Evolutionary conservation across 495 filamentous ascomycete genomes (phyloP).

Genomic region (Lophium mytilinum): DNA sequence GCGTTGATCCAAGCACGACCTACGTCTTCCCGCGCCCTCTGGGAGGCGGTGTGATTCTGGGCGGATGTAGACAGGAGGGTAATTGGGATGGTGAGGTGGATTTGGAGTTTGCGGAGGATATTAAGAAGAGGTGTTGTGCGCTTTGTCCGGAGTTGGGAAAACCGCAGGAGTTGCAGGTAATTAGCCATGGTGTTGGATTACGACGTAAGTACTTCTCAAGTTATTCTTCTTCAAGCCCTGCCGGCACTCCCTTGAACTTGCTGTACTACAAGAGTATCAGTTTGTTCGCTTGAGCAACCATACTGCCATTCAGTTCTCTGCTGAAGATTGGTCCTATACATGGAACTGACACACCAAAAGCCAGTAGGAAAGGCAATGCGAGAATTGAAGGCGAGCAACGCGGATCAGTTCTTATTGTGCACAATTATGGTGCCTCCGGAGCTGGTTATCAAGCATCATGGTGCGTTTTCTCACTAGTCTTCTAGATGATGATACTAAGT

Average conservation of each 20-base stretch:
- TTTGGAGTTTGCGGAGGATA: slow-evolving; percentile 20
- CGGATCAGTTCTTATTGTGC: slow-evolving; percentile 10
- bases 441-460: slow-evolving; percentile 22
- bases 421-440: slow-evolving; percentile 20
- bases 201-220: slow-evolving; percentile 10
- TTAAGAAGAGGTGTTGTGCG: slow-evolving; percentile 17
- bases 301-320: background rate
- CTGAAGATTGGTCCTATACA: background rate
- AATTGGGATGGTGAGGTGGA: slow-evolving; percentile 21
- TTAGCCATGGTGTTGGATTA: slow-evolving; percentile 20
- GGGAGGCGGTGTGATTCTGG: slow-evolving; percentile 23
- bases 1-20: slow-evolving; percentile 24
- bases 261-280: background rate
- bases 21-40: slow-evolving; percentile 27
- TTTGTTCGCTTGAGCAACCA: background rate
- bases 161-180: slow-evolving; percentile 16
- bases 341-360: background rate
- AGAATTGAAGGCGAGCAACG: slow-evolving; percentile 17
- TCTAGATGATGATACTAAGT: background rate
- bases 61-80: slow-evolving; percentile 15
- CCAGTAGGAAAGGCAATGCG: slow-evolving; percentile 10
- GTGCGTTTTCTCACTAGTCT: background rate
- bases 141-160: slow-evolving; percentile 16
- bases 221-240: background rate
- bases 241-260: background rate